Evolutionary conservation across 257 asterid genomes (phyloP).

Genomic region (Gentiana macrophylla): DNA sequence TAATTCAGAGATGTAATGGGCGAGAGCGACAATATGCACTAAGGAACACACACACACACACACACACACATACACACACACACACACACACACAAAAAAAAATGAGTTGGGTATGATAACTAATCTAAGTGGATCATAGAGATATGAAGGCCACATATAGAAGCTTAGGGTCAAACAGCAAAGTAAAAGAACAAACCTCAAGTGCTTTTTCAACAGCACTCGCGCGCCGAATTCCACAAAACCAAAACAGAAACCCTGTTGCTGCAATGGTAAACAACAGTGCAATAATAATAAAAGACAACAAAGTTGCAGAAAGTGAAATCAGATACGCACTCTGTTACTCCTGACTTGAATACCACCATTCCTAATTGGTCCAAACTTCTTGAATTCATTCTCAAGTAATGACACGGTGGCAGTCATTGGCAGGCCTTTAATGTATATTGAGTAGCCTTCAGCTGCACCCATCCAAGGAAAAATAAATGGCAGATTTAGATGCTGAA

Average conservation of each 20-base stretch:
- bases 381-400: conserved; percentile 71
- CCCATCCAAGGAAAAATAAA: conserved; percentile 5
- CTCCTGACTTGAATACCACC: conserved; percentile 90
- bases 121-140: too few relatives aligned
- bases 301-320: too few relatives aligned
- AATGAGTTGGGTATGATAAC: too few relatives aligned
- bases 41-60: too few relatives aligned
- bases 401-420: conserved; percentile 47
- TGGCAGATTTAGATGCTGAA: background rate
- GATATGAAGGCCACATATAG: background rate
- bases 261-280: conserved; percentile 12
- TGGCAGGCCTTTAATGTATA: conserved; percentile 78
- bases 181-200: conserved; percentile 19
- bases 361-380: conserved; percentile 70
- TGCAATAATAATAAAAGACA: too few relatives aligned
- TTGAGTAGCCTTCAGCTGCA: conserved; percentile 85
- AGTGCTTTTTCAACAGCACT: conserved; percentile 37
- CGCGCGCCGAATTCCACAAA: conserved; percentile 37
- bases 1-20: too few relatives aligned
- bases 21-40: too few relatives aligned
- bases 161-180: background rate
- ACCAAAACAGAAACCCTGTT: conserved; percentile 26
- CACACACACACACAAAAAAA: too few relatives aligned
- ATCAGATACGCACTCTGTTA: conserved; percentile 44
- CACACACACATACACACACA: too few relatives aligned